phyloP scores from a whole-genome alignment of 2,329 filamentous ascomycete genomes.

The Exophiala sp. region DNA sequence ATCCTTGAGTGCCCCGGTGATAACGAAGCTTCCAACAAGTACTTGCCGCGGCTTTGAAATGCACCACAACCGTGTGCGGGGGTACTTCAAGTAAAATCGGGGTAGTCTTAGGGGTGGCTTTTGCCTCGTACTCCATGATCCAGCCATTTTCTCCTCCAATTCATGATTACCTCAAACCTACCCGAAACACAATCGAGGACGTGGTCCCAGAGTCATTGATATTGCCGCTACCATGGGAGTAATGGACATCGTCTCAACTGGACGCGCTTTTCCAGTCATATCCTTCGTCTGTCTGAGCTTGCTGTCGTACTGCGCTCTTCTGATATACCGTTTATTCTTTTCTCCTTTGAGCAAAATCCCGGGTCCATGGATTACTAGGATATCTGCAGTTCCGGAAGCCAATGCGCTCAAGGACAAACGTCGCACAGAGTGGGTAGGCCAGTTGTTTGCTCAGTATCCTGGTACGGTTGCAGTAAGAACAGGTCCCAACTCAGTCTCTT shows the following conservation, averaged over 20 bases:
- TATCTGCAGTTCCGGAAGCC: conserved; percentile 16
- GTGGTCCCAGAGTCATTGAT: not conserved
- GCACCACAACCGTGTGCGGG: no score
- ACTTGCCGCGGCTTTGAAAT: no score
- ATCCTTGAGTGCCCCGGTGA: no score
- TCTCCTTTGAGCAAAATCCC: conserved; percentile 28
- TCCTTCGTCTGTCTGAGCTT: conserved; percentile 2
- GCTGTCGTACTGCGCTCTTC: conserved; percentile 11
- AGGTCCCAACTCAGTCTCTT: conserved; percentile 17
- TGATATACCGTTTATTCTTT: conserved; percentile 24
- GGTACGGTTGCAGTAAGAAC: conserved; percentile 17
- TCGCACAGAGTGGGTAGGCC: conserved; percentile 15
- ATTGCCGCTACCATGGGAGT: not conserved
- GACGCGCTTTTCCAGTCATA: conserved; percentile 2
- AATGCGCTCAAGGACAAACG: conserved; percentile 19
- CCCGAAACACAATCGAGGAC: no score
- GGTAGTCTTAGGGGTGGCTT: no score
- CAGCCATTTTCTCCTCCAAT: no score
- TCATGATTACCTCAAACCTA: no score
- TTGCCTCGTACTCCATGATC: no score
- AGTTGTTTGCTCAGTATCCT: conserved; percentile 16
- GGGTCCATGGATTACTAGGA: conserved; percentile 24
- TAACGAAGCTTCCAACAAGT: no score
- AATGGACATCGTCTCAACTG: conserved; percentile 4
- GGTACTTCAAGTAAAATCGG: no score